A percentile compares a stretch with the other conserved stretches of the same genome.
phyloP scores from a whole-genome alignment of 306 rosid species.

The Trifolium dubium region DNA sequence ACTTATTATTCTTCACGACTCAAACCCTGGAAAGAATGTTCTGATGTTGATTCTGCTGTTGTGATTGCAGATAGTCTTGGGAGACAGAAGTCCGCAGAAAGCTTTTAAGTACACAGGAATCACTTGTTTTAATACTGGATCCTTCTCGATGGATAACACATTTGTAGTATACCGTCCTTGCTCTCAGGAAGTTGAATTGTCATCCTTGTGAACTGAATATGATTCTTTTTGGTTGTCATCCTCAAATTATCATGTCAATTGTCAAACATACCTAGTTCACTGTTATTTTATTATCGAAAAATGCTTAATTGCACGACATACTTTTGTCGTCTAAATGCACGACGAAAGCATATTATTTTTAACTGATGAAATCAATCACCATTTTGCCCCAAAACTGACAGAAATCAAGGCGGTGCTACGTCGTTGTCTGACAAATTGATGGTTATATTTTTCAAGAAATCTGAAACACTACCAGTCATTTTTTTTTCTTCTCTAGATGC shows the following conservation, averaged over 20 bases:
- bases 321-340: too few relatives aligned
- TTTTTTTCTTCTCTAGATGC: too few relatives aligned
- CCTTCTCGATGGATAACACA: constrained; percentile 78
- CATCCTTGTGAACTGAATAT: constrained; percentile 57
- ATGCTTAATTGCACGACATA: too few relatives aligned
- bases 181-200: constrained; percentile 89
- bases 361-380: too few relatives aligned
- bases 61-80: constrained; percentile 73
- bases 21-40: constrained; percentile 28
- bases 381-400: too few relatives aligned
- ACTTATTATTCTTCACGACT: not conserved
- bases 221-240: constrained; percentile 7
- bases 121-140: constrained; percentile 89
- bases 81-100: constrained; percentile 86
- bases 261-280: constrained; percentile 10
- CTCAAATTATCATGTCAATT: constrained; percentile 25
- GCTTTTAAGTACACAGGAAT: constrained; percentile 93
- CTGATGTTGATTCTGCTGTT: constrained; percentile 21
- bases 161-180: constrained; percentile 87
- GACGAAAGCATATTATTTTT: too few relatives aligned
- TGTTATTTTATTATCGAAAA: not conserved
- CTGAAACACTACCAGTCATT: too few relatives aligned
- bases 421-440: too few relatives aligned
- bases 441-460: too few relatives aligned
- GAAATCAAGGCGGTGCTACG: too few relatives aligned